Percentiles rank a stretch among this genome's conserved stretches.
phyloP scores from a whole-genome alignment of 306 rosid genomes.

The Medicago ruthenica region DNA sequence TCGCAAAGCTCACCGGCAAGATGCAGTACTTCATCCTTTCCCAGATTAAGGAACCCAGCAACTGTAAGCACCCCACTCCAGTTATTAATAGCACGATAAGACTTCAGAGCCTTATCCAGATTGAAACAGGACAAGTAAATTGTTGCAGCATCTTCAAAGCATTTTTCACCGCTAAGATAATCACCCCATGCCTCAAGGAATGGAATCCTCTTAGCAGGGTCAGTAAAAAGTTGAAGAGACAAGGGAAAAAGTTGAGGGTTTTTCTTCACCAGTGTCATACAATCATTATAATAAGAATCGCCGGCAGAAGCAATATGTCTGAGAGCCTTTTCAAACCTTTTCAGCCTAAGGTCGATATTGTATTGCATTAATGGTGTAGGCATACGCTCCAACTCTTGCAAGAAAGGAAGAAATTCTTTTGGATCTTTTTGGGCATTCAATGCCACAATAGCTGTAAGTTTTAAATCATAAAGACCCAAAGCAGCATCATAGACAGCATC shows the following conservation, averaged over 20 bases:
- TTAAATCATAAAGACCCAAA: slow-evolving; percentile 94
- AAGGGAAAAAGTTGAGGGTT: slow-evolving; percentile 84
- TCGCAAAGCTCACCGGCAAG: slow-evolving; percentile 91
- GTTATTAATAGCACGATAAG: slow-evolving; percentile 76
- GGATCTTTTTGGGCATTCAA: slow-evolving; percentile 97
- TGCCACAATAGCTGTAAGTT: slow-evolving; percentile 95
- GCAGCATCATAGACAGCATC: slow-evolving; percentile 92
- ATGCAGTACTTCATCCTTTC: slow-evolving; percentile 64
- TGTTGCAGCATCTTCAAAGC: slow-evolving; percentile 84
- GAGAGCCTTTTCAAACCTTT: slow-evolving; percentile 88
- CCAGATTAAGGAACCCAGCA: slow-evolving; percentile 82
- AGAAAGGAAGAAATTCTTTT: slow-evolving; percentile 91
- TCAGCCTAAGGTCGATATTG: slow-evolving; percentile 85
- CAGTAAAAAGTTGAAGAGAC: slow-evolving; percentile 83
- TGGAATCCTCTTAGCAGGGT: slow-evolving; percentile 67
- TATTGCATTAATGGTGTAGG: slow-evolving; percentile 78
- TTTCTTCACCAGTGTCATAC: slow-evolving; percentile 77
- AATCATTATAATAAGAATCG: slow-evolving; percentile 75
- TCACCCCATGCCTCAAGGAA: slow-evolving; percentile 98
- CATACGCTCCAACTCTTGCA: slow-evolving; percentile 82
- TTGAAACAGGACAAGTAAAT: slow-evolving; percentile 79
- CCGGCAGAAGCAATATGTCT: slow-evolving; percentile 90
- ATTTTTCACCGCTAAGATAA: slow-evolving; percentile 72
- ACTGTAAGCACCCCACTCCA: slow-evolving; percentile 89
- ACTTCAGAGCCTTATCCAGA: slow-evolving; percentile 85